phyloP scores from a whole-genome alignment of 306 rosid species.

The Comarum palustre region DNA sequence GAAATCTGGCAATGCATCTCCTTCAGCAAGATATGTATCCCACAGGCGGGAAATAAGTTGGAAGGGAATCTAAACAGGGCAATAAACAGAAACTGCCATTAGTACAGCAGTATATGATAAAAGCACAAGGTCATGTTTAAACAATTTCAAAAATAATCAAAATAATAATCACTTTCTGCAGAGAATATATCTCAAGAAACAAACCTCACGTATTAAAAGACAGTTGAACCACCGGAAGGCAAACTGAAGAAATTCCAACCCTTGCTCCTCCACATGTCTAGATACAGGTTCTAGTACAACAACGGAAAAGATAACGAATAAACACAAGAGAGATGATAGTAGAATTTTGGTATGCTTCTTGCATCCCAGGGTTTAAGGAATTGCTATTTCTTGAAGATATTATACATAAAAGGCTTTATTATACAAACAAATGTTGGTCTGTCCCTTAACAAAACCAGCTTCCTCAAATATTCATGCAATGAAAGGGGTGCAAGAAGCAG shows the following conservation, averaged over 20 bases:
- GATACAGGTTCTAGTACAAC: conserved; percentile 73
- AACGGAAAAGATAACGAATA: conserved; percentile 10
- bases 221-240: conserved; percentile 99
- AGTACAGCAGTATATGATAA: conserved; percentile 25
- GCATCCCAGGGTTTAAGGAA: background rate
- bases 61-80: conserved; percentile 69
- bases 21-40: conserved; percentile 99
- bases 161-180: conserved; percentile 12
- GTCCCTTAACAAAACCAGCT: background rate
- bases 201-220: conserved; percentile 94
- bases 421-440: background rate
- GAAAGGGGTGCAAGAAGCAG: conserved; percentile 18
- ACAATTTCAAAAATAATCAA: conserved; percentile 5
- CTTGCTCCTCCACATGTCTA: conserved; percentile 90
- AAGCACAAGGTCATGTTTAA: conserved; percentile 21
- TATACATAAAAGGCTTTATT: background rate
- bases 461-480: background rate
- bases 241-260: conserved; percentile 94
- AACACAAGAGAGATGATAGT: background rate
- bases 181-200: conserved; percentile 17
- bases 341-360: background rate
- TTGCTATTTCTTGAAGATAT: conserved; percentile 1
- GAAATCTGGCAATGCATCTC: conserved; percentile 94
- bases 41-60: conserved; percentile 89
- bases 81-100: conserved; percentile 18